A percentile compares a stretch with the other conserved stretches of the same genome.
These are phyloP conservation scores for Aspergillaceae sp. DNA, from an alignment of 2,329 filamentous ascomycete genomes.

Conservation along the genomic window DNA sequence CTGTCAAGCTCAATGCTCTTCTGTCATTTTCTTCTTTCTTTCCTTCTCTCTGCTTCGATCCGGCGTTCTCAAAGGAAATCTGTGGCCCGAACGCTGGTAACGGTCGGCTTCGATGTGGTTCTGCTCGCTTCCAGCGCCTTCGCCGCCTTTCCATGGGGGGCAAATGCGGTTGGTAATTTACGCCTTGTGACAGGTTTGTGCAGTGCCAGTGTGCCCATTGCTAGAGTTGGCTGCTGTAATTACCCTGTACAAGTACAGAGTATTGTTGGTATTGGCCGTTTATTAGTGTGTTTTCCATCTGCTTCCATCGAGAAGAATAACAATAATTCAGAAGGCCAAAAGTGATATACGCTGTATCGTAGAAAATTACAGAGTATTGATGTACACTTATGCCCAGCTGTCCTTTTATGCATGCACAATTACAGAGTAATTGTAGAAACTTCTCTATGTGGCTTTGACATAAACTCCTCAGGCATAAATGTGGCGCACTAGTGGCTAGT, in stretches of 20 bases:
- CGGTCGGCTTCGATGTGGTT: constrained; percentile 17
- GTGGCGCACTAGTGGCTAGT: too few species aligned
- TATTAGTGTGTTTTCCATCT: neutral
- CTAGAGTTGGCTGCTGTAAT: neutral
- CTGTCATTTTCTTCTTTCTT: neutral
- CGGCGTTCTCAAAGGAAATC: constrained; percentile 1
- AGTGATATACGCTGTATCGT: neutral
- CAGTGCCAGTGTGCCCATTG: neutral
- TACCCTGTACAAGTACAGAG: too few species aligned
- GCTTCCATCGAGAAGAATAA: neutral
- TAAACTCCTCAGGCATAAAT: too few species aligned
- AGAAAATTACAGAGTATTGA: neutral
- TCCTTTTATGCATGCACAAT: too few species aligned
- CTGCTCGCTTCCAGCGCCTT: constrained; percentile 25
- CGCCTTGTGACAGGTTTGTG: neutral
- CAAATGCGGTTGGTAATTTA: constrained; percentile 6
- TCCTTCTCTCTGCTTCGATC: constrained; percentile 11
- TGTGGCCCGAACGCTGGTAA: constrained; percentile 22
- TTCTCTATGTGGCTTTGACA: too few species aligned
- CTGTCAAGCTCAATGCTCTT: too few species aligned
- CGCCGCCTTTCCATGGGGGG: constrained; percentile 16
- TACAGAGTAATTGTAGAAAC: too few species aligned
- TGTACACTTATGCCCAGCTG: too few species aligned
- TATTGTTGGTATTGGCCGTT: too few species aligned
- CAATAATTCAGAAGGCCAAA: neutral